These are phyloP conservation scores for Persicaria tinctoria DNA, from an alignment of 148 eudicot genomes.

Conservation along the genomic window DNA sequence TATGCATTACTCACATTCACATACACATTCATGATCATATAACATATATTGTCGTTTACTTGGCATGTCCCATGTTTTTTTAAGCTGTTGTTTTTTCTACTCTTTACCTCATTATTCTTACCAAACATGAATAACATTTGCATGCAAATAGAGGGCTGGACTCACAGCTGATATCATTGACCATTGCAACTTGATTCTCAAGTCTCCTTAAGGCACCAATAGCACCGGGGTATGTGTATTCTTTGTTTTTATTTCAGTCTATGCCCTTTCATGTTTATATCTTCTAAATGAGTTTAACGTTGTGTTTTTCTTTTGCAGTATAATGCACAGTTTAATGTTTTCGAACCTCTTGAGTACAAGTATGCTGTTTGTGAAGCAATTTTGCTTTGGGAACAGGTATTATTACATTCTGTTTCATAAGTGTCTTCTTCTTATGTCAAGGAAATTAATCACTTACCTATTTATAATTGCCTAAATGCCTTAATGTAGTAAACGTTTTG, in stretches of 20 bases:
- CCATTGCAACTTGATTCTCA: conserved; percentile 86
- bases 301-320: conserved; percentile 37
- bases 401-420: background rate
- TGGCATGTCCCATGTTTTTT: too few species aligned
- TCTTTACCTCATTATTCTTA: background rate
- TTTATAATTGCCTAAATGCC: too few species aligned
- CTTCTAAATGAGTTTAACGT: background rate
- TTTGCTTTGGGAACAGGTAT: conserved; percentile 96
- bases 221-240: conserved; percentile 72
- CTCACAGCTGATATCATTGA: conserved; percentile 80
- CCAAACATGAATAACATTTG: conserved; percentile 10
- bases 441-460: too few species aligned
- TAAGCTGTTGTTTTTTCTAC: too few species aligned
- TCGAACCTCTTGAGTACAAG: conserved; percentile 80
- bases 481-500: too few species aligned
- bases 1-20: too few species aligned
- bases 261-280: background rate
- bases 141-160: conserved; percentile 93
- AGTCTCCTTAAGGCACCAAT: conserved; percentile 82
- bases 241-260: conserved; percentile 1
- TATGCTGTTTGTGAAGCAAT: conserved; percentile 86
- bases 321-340: conserved; percentile 74
- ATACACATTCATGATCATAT: too few species aligned
- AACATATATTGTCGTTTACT: too few species aligned
- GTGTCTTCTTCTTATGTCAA: background rate